A percentile compares a stretch with the other conserved stretches of the same genome.
These are phyloP conservation scores for Gossypium sturtianum DNA, from an alignment of 345 rosid species.

Conservation along the genomic window DNA sequence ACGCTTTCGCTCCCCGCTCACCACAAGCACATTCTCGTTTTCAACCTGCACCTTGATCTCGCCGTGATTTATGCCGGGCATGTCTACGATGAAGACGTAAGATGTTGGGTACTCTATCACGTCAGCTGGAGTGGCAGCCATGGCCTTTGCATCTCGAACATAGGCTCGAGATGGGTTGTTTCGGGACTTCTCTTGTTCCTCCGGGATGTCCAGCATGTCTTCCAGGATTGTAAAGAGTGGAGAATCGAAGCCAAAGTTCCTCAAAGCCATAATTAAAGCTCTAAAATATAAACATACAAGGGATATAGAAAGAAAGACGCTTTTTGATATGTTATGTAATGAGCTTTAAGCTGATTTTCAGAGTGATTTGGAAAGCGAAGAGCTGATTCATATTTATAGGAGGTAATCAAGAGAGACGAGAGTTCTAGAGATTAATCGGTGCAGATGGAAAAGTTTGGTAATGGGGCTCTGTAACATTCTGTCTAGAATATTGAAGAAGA, in stretches of 20 bases:
- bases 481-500: constrained; percentile 14
- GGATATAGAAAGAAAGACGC: not conserved
- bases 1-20: constrained; percentile 21
- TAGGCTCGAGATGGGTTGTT: constrained; percentile 51
- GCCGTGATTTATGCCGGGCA: constrained; percentile 69
- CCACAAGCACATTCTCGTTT: constrained; percentile 59
- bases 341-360: not conserved
- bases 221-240: constrained; percentile 44
- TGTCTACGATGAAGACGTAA: constrained; percentile 59
- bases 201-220: constrained; percentile 45
- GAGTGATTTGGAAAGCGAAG: not conserved
- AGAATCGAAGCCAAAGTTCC: constrained; percentile 32
- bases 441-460: not conserved
- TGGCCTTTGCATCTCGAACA: constrained; percentile 63
- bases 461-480: not conserved
- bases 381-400: not conserved
- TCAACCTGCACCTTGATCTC: constrained; percentile 77
- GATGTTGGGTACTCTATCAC: constrained; percentile 50
- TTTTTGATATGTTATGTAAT: not conserved
- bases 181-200: constrained; percentile 29
- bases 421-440: constrained; percentile 3
- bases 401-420: not conserved
- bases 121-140: constrained; percentile 85
- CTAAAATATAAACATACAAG: not conserved
- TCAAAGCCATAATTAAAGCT: constrained; percentile 34